Evolutionary conservation across 352 stramenopile species (phyloP), one percentile per base, ranked within the genome.

Genomic region (Peronospora belbahrii): DNA sequence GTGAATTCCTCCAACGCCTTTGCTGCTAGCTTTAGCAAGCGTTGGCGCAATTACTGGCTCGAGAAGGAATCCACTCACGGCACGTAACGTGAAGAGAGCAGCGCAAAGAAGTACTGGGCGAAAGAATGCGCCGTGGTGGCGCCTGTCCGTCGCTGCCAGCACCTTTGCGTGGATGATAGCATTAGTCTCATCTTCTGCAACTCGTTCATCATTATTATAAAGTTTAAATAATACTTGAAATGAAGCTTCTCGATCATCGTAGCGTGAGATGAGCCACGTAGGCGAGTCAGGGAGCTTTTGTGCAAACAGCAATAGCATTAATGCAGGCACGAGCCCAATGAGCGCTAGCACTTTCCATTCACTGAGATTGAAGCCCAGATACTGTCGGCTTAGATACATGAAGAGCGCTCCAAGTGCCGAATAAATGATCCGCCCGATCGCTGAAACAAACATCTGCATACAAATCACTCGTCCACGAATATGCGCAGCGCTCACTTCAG

Each of bases 281-380:
- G 77, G 77, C n/a, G 77, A 88, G 48, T 88, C 80, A 0, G 77
- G 75, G 13, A 91, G 60, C 11, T 69, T 69, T 48, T 91, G 80
- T 30, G 76, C 73, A 24, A 79, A 58, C 9, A 86, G 44, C 25
- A 91, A 46, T 30, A 91, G 44, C 30, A 63, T 8, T 4, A 91
- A 36, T 0, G 66, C 74, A 6, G 77, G 77, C 5, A 67, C 24
- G 4, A 88, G 44, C 3, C 74, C 71, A 15, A 62, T 52, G 14
- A 85, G 56, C 14, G 77, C 70, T 25, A 89, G 47, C 20, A 78
- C 55, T 41, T 85, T 88, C 77, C 80, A 92, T 47, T 88, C 80
- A 56, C 62, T 78, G n/a, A 92, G 59, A 47, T 85, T 87, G 55
- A 92, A 89, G 28, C 71, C 70, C 6, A 85, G 43, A 55, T 83